Base-by-base conservation (phyloP, 371 early-diverging fungal genomes). In the Mortierella sp. region DNA sequence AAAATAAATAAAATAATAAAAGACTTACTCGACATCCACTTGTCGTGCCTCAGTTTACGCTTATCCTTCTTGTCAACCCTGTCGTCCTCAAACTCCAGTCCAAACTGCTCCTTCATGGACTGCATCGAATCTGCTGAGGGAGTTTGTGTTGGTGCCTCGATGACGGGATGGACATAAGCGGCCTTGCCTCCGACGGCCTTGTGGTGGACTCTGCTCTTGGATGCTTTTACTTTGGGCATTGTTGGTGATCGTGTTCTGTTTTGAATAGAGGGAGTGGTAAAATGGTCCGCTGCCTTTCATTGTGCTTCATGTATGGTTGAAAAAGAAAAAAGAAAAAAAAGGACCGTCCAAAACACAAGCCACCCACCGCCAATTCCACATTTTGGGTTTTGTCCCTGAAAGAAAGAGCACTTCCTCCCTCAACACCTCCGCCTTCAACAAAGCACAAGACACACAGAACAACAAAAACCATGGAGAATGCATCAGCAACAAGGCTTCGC, bases 401-500 rank as follows among this genome's bases (percentile, higher is more conserved):
- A 2, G 24, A 35, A 35, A 12, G 24, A 8, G 3, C 35, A 7
- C 7, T 48, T 5, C n/a, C n/a, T 29, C 29, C 32, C 24, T n/a
- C 27, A 18, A 32, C 27, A 72, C 32, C 35, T 14, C 8, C 46
- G 14, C 41, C 41, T 41, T 41, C 41, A 41, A 7, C 41, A 41
- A 5, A 41, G 41, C 41, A 41, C 35, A 35, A 35, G 35, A 35
- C 35, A 44, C 11, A 16, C n/a, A 60, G 3, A 60, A 60, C 18
- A 60, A 1, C 11, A 44, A 71, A 29, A n/a, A n/a, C 7, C 32
- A 99, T 89, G 98, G 97, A 27, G 98, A 93, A 6, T 97, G 98
- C 76, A 98, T 90, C 91, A 96, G 98, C 88, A 97, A 95, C 91
- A 98, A 99, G 88, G 98, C 98, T 88, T 98, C 99, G 70, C 98